These are phyloP conservation scores for Solanum hybrid DNA, from an alignment of 305 asterid genomes.

Conservation along the genomic window DNA sequence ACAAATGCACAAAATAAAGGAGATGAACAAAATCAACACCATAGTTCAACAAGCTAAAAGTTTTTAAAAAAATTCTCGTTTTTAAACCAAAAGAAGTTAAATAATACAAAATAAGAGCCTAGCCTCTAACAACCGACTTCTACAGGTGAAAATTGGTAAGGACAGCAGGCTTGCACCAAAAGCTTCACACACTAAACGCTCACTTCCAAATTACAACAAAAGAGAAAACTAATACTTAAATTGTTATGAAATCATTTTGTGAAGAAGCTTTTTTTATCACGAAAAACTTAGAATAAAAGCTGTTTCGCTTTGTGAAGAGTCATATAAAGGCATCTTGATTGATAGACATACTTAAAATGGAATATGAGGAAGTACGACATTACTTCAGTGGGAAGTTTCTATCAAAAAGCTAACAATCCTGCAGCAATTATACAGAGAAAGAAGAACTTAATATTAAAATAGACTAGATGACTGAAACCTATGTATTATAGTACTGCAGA, in stretches of 20 bases:
- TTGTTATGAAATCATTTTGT: neutral
- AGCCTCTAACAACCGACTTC: neutral
- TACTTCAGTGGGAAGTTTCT: neutral
- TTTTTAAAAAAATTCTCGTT: neutral
- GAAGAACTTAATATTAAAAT: neutral
- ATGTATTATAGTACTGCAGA: constrained; percentile 6
- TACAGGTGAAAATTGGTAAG: neutral
- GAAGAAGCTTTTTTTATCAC: neutral
- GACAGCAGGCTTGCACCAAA: neutral
- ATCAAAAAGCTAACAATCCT: neutral
- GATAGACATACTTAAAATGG: neutral
- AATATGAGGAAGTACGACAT: neutral
- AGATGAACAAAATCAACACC: neutral
- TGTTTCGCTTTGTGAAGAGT: neutral
- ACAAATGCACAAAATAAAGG: neutral
- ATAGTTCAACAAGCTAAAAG: neutral
- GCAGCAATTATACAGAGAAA: neutral
- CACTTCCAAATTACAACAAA: neutral
- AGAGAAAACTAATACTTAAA: neutral
- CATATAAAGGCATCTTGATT: neutral
- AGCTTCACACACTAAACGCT: neutral
- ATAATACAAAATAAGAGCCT: neutral
- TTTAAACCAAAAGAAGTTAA: neutral
- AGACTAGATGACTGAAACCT: neutral
- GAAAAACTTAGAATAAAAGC: neutral